Base-by-base conservation (phyloP, 2,329 filamentous ascomycete species). In the Alternaria longipes region DNA sequence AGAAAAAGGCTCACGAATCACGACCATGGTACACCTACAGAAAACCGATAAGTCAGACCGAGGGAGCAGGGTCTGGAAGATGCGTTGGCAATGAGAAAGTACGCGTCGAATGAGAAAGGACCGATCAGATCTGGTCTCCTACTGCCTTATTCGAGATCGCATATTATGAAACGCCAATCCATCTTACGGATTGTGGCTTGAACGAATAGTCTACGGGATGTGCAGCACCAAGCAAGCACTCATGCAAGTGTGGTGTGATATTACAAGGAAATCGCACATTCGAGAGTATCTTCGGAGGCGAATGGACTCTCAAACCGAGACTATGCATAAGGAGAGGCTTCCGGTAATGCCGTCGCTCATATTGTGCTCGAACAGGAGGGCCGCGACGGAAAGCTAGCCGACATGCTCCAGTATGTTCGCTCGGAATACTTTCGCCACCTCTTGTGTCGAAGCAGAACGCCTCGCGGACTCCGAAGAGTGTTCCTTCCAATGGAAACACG, bases 71-170 rank as follows among this genome's bases (percentile, higher is more conserved):
- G 51, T 46, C 42, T 28, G 34, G 30, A 38, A 63, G 60, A 66
- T 71, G 68, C 60, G 68, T 45, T 72, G 64, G 68, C 70, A 64
- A 30, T 47, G 18, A 22, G 47, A 52, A 38, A 46, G 34, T 26
- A 32, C 18, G 40, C 44, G 36, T 63, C 63, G 51, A 68, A 65
- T 62, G 38, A 54, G 47, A 59, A 58, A 32, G 46, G 49, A 45
- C 53, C 55, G 62, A 59, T 53, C 45, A 24, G 32, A 26, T 26
- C 30, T 63, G 34, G 44, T 40, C 38, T 47, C 26, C 38, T 54
- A 41, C 51, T 56, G 58, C 50, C 53, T 60, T 54, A 62, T 36
- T 50, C 28, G 50, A 55, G 49, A 54, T 65, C 50, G 50, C 42
- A 40, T 20, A 44, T 66, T 22, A 42, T 66, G 65, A 66, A 68